Conservation (phyloP, 192 early-diverging fungal species). For the Gryganskiella cystojenkinii region DNA sequence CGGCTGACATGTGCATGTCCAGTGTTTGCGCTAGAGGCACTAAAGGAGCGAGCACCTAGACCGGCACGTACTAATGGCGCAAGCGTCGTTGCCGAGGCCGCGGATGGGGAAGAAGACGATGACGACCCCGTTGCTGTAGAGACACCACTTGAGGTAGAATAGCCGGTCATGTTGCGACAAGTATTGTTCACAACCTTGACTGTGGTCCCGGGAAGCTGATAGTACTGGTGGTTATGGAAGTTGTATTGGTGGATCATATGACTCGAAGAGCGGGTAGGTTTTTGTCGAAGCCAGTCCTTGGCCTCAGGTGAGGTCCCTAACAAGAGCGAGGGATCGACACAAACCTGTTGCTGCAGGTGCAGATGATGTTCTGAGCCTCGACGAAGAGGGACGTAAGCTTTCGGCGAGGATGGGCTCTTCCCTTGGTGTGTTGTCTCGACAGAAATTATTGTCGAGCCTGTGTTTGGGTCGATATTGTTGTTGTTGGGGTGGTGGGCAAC, state of each 20-base stretch:
- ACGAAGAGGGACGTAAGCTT: conserved; percentile 13
- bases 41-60: conserved; percentile 11
- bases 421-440: not conserved
- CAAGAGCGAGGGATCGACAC: conserved; percentile 19
- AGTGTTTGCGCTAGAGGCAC: conserved; percentile 2
- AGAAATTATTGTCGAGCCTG: too few species aligned
- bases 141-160: conserved; percentile 17
- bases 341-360: conserved; percentile 27
- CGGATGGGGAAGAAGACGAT: conserved; percentile 27
- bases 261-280: conserved; percentile 35
- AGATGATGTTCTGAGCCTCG: conserved; percentile 41
- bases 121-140: conserved; percentile 21
- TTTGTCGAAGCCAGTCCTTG: conserved; percentile 49
- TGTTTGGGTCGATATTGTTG: not conserved
- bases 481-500: conserved; percentile 11
- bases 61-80: too few species aligned
- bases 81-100: conserved; percentile 10
- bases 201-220: conserved; percentile 33
- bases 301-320: conserved; percentile 47
- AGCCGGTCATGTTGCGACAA: conserved; percentile 47
- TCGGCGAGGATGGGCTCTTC: conserved; percentile 9
- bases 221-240: conserved; percentile 45
- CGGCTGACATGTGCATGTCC: conserved; percentile 3
- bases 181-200: conserved; percentile 48
- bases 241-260: conserved; percentile 53